These are phyloP conservation scores for Entonaema liquescens DNA, from an alignment of 495 filamentous ascomycete genomes.

Conservation along the genomic window DNA sequence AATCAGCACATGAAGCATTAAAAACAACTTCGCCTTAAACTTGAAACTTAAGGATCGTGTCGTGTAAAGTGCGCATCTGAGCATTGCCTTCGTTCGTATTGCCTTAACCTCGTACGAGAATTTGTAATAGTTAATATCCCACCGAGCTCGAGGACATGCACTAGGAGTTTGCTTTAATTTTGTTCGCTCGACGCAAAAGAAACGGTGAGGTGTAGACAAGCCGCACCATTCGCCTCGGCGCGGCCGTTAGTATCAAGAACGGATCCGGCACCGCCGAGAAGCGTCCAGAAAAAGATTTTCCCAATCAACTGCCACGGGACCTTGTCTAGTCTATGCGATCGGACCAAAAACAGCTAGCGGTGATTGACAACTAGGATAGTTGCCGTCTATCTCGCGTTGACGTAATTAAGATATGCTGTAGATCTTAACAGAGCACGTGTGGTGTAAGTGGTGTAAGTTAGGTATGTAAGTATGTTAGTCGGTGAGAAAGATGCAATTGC, in stretches of 20 bases:
- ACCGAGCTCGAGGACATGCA: neutral
- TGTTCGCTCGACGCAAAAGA: neutral
- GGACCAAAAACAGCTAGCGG: neutral
- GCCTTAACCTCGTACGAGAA: too few relatives aligned
- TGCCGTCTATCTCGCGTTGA: neutral
- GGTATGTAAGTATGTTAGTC: too few relatives aligned
- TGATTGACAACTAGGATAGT: neutral
- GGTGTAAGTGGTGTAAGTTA: too few relatives aligned
- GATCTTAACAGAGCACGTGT: neutral
- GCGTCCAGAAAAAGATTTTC: constrained; percentile 2
- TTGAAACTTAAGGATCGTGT: neutral
- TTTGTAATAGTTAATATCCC: too few relatives aligned
- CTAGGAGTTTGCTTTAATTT: neutral
- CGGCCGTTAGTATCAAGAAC: neutral
- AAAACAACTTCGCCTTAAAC: neutral
- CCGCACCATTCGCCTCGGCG: constrained; percentile 10
- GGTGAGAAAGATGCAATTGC: too few relatives aligned
- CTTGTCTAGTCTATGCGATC: neutral
- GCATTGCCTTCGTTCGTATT: too few relatives aligned
- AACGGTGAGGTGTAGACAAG: neutral
- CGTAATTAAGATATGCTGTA: neutral
- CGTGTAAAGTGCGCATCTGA: neutral
- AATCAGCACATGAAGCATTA: constrained; percentile 1
- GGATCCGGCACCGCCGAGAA: constrained; percentile 16
- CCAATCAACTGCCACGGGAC: too few relatives aligned